phyloP scores from a whole-genome alignment of 495 filamentous ascomycete genomes.

The Annulohypoxylon maeteangense region DNA sequence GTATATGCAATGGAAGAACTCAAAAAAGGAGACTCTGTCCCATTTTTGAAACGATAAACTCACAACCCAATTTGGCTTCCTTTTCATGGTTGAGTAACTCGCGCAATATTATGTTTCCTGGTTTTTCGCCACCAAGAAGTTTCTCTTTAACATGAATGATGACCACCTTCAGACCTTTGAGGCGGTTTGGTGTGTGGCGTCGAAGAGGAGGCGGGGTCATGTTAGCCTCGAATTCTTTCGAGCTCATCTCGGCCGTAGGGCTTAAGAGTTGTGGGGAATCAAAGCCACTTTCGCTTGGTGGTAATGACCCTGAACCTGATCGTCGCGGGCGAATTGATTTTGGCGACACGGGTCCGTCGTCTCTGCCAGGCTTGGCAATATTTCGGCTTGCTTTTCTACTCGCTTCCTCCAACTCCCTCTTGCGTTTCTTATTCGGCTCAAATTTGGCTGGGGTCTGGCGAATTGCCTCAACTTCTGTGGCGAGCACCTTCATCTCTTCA shows the following conservation, averaged over 20 bases:
- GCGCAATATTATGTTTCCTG: constrained; percentile 71
- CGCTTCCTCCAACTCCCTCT: constrained; percentile 45
- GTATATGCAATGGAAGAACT: constrained; percentile 32
- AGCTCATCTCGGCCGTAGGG: constrained; percentile 52
- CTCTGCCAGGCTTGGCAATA: constrained; percentile 12
- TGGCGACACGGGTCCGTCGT: constrained; percentile 54
- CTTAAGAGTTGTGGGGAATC: constrained; percentile 50
- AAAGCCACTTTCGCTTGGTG: constrained; percentile 25
- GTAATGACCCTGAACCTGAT: constrained; percentile 8
- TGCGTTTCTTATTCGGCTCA: constrained; percentile 55
- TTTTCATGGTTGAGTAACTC: constrained; percentile 72
- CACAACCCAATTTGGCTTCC: constrained; percentile 74
- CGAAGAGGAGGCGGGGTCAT: neutral
- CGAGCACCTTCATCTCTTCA: constrained; percentile 78
- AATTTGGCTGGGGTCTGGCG: constrained; percentile 43
- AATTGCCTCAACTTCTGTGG: constrained; percentile 66
- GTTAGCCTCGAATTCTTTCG: constrained; percentile 47
- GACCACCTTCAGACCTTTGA: constrained; percentile 69
- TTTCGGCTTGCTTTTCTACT: constrained; percentile 17
- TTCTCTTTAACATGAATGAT: constrained; percentile 87
- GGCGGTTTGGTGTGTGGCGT: constrained; percentile 39
- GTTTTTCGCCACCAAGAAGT: constrained; percentile 68
- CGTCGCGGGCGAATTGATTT: constrained; percentile 46
- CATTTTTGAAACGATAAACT: constrained; percentile 73
- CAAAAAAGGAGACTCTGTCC: constrained; percentile 59